Evolutionary conservation across 345 rosid species (phyloP).

Genomic region (Gynandropsis gynandra): DNA sequence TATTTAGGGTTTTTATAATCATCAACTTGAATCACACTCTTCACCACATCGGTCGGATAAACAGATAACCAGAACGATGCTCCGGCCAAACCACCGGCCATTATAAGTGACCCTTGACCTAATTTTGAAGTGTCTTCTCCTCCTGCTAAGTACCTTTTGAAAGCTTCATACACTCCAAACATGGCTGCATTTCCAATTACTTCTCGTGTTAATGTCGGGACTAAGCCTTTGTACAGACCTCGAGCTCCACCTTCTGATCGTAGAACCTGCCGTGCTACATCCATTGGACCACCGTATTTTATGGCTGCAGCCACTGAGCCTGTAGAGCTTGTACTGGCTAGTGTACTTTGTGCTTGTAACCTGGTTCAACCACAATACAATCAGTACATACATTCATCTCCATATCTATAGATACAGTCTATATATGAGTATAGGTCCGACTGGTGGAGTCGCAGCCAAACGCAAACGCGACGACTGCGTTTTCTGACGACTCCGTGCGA

Average conservation of each 20-base stretch:
- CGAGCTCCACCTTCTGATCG: slow-evolving; percentile 72
- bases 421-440: too few species aligned
- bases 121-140: slow-evolving; percentile 79
- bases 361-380: slow-evolving; percentile 29
- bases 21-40: slow-evolving; percentile 92
- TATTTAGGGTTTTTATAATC: slow-evolving; percentile 78
- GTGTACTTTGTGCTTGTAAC: slow-evolving; percentile 90
- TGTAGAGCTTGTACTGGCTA: slow-evolving; percentile 34
- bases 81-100: slow-evolving; percentile 93
- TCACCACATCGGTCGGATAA: slow-evolving; percentile 93
- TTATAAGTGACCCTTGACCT: slow-evolving; percentile 71
- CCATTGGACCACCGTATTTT: slow-evolving; percentile 92
- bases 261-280: slow-evolving; percentile 83
- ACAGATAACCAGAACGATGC: slow-evolving; percentile 76
- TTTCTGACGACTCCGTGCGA: too few species aligned
- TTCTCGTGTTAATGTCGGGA: slow-evolving; percentile 89
- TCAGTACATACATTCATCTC: background rate
- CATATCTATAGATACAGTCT: background rate
- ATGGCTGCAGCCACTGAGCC: slow-evolving; percentile 48
- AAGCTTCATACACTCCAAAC: slow-evolving; percentile 85
- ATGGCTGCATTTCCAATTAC: slow-evolving; percentile 86
- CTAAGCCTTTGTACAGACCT: slow-evolving; percentile 92
- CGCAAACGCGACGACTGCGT: too few species aligned
- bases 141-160: slow-evolving; percentile 76
- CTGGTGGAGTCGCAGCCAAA: too few species aligned